Percentiles rank a stretch among this genome's conserved stretches.
Conservation (phyloP, 1,284 basidiomycete genomes). For the Gomphus bonarii region DNA sequence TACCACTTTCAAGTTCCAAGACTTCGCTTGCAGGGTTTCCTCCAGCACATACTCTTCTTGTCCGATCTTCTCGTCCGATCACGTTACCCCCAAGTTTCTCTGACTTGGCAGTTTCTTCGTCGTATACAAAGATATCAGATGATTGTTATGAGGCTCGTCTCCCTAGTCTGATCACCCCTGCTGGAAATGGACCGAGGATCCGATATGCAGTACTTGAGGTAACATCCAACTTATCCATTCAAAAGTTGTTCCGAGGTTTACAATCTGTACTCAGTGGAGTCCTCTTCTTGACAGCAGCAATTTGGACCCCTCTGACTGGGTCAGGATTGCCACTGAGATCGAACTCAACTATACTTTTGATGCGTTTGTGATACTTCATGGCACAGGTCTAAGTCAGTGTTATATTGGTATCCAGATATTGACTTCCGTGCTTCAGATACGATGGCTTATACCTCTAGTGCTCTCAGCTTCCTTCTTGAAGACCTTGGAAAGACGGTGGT, state of each 20-base stretch:
- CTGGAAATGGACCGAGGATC: constrained; percentile 59
- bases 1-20: constrained; percentile 10
- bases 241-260: constrained; percentile 4
- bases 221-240: constrained; percentile 15
- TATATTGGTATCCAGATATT: neutral
- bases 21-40: constrained; percentile 19
- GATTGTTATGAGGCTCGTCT: constrained; percentile 59
- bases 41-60: constrained; percentile 43
- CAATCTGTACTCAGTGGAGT: constrained; percentile 50
- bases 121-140: constrained; percentile 43
- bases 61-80: constrained; percentile 66
- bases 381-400: constrained; percentile 33
- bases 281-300: constrained; percentile 84
- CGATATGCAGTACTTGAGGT: constrained; percentile 77
- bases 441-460: constrained; percentile 83
- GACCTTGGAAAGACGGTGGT: constrained; percentile 86
- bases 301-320: constrained; percentile 80
- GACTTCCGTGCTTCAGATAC: constrained; percentile 44
- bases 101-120: constrained; percentile 19
- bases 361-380: constrained; percentile 85
- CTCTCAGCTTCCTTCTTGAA: constrained; percentile 82
- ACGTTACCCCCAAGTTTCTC: constrained; percentile 32
- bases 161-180: constrained; percentile 68
- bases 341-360: constrained; percentile 87
- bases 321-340: constrained; percentile 81